Evolutionary conservation across 2,329 filamentous ascomycete genomes (phyloP).

Genomic region (Pseudovirgaria hyperparasitica): DNA sequence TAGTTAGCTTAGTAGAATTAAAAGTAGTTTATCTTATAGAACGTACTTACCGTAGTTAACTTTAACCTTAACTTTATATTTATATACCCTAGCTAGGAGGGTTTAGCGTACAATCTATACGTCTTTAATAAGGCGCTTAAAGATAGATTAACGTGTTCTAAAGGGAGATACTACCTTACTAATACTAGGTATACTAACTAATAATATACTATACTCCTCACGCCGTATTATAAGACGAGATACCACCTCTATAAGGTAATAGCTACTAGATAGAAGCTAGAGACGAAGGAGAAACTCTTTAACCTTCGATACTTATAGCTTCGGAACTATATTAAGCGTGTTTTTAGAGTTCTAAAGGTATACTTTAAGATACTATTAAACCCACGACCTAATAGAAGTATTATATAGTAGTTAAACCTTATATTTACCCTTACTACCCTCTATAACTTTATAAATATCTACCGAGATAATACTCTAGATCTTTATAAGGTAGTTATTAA

Average conservation of each 20-base stretch:
- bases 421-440: conserved; percentile 1
- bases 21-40: neutral
- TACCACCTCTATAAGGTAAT: conserved; percentile 1
- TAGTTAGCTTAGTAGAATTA: conserved; percentile 1
- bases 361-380: conserved; percentile 1
- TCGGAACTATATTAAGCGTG: conserved; percentile 1
- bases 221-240: no score
- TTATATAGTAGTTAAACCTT: conserved; percentile 1
- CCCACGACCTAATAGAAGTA: neutral
- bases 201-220: no score
- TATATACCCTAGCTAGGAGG: conserved; percentile 1
- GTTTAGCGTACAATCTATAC: neutral
- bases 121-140: neutral
- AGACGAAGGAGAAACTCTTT: conserved; percentile 1
- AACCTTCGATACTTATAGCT: conserved; percentile 2
- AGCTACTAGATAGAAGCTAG: no score
- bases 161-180: neutral
- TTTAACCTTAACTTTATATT: neutral
- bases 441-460: conserved; percentile 2
- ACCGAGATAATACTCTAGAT: no score
- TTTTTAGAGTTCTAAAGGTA: conserved; percentile 2
- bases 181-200: neutral
- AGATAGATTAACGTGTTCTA: neutral
- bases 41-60: neutral
- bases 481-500: no score